Conservation (phyloP, 23 red algal species). For the Gracilaria domingensis region DNA sequence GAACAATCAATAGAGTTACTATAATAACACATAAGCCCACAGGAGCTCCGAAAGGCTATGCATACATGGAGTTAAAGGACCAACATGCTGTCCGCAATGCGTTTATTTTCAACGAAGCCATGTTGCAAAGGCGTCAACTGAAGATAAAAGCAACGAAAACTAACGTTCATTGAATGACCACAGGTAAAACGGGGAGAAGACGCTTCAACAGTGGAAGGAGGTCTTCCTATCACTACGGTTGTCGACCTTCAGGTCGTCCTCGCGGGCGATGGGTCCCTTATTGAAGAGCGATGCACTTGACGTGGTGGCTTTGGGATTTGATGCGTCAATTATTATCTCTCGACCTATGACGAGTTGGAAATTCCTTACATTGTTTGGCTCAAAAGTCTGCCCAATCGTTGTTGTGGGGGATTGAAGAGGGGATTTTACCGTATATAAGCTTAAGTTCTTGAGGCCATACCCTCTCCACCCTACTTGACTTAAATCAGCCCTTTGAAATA, state of each 20-base stretch:
- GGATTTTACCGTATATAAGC: neutral
- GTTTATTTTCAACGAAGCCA: slow-evolving; percentile 86
- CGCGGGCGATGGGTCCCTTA: slow-evolving; percentile 60
- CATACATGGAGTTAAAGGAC: slow-evolving; percentile 89
- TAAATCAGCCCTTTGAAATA: neutral
- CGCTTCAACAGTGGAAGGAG: slow-evolving; percentile 27
- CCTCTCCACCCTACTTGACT: neutral
- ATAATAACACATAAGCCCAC: slow-evolving; percentile 81
- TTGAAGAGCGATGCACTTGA: neutral
- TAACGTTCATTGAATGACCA: slow-evolving; percentile 29
- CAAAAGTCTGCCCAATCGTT: neutral
- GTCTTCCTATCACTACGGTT: neutral
- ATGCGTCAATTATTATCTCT: neutral
- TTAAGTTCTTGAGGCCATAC: neutral
- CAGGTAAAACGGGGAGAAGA: slow-evolving; percentile 30
- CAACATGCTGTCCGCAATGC: slow-evolving; percentile 84
- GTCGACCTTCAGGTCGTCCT: slow-evolving; percentile 27
- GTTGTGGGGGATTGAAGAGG: neutral
- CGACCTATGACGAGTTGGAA: neutral
- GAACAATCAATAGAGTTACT: slow-evolving; percentile 89
- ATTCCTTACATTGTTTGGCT: neutral
- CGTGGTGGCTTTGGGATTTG: neutral
- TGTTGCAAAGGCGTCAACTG: slow-evolving; percentile 74
- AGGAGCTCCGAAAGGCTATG: slow-evolving; percentile 82
- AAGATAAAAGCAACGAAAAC: slow-evolving; percentile 71